Conservation (phyloP, 345 rosid genomes). For the Lenwebbia sp. region DNA sequence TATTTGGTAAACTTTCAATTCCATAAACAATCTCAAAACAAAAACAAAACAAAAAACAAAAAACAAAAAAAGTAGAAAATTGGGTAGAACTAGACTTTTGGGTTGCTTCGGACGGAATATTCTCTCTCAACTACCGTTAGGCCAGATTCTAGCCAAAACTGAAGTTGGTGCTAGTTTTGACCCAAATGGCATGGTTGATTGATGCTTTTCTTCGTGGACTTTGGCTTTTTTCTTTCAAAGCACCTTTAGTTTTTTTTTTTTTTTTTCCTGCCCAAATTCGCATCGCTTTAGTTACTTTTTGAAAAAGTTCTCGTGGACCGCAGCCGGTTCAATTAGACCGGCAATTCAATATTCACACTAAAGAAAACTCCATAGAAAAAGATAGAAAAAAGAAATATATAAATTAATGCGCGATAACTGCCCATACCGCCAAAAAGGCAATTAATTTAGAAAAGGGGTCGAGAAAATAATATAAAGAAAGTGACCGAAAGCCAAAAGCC, state of each 20-base stretch:
- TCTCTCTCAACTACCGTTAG: neutral
- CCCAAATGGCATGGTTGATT: neutral
- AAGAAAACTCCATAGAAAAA: neutral
- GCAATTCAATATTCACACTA: neutral
- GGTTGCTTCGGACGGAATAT: neutral
- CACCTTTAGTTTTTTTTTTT: neutral
- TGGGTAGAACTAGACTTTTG: neutral
- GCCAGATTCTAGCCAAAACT: neutral
- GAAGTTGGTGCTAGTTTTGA: neutral
- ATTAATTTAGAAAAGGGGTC: neutral
- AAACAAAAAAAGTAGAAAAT: too few species aligned
- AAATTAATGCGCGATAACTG: neutral
- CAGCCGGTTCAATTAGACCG: neutral
- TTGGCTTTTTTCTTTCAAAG: neutral
- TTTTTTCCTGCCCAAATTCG: neutral
- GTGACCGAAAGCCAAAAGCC: neutral
- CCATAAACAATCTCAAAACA: too few species aligned
- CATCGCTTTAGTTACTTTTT: neutral
- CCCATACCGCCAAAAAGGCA: neutral
- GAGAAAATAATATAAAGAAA: neutral
- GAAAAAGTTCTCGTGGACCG: neutral
- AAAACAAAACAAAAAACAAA: too few species aligned
- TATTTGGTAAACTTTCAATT: neutral
- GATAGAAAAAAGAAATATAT: neutral
- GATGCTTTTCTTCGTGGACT: neutral